phyloP scores from a whole-genome alignment of 2,329 filamentous ascomycete genomes.

The Penicillium sp. region DNA sequence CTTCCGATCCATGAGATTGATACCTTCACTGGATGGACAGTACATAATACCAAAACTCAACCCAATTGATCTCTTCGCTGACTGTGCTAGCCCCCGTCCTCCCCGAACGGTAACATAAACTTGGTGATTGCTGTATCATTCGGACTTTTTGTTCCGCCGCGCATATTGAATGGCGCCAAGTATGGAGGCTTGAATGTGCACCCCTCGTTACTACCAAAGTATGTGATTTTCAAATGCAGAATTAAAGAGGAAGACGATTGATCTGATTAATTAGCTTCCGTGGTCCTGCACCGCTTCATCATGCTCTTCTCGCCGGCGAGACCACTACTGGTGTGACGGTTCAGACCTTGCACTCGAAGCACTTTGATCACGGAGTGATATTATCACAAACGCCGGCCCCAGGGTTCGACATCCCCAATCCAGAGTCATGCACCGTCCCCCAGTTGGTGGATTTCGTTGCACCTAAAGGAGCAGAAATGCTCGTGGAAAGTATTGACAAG shows the following conservation, averaged over 20 bases:
- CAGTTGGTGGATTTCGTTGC: constrained; percentile 59
- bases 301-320: constrained; percentile 68
- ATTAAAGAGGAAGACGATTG: background rate
- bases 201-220: constrained; percentile 86
- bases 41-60: constrained; percentile 42
- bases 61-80: constrained; percentile 16
- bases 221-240: constrained; percentile 27
- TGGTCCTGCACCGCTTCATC: constrained; percentile 82
- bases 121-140: constrained; percentile 92
- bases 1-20: constrained; percentile 73
- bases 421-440: constrained; percentile 48
- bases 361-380: constrained; percentile 77
- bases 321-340: constrained; percentile 72
- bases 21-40: constrained; percentile 79
- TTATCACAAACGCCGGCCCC: constrained; percentile 67
- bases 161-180: constrained; percentile 66
- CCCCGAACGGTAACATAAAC: constrained; percentile 57
- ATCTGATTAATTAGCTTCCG: constrained; percentile 58
- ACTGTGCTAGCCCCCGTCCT: constrained; percentile 53
- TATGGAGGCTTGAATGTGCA: constrained; percentile 94
- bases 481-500: constrained; percentile 64
- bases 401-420: constrained; percentile 54
- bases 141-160: constrained; percentile 78
- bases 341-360: constrained; percentile 75
- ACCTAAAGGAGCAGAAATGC: constrained; percentile 65